Evolutionary conservation across 805 yeast species (phyloP).

Genomic region (Starmerella bacillaris): DNA sequence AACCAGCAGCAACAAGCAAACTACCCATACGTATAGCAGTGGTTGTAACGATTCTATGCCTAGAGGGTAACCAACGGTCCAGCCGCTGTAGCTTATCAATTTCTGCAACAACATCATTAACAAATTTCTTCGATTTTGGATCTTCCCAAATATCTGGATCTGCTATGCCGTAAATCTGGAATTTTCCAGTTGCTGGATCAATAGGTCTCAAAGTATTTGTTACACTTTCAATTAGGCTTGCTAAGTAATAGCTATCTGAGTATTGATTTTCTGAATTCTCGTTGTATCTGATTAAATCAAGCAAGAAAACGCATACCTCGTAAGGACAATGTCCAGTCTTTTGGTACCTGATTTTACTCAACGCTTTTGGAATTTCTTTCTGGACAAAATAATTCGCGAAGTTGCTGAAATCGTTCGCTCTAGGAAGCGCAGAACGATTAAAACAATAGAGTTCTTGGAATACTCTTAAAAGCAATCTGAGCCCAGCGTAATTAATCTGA

Average conservation of each 20-base stretch:
- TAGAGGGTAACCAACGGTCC: constrained; percentile 76
- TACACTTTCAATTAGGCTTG: constrained; percentile 38
- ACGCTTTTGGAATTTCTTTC: constrained; percentile 44
- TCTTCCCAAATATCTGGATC: constrained; percentile 12
- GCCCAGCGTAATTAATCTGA: constrained; percentile 50
- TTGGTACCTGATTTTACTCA: constrained; percentile 39
- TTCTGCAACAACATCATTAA: constrained; percentile 40
- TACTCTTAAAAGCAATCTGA: constrained; percentile 50
- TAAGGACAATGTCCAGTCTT: constrained; percentile 44
- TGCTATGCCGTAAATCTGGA: constrained; percentile 5
- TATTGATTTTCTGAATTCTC: constrained; percentile 68
- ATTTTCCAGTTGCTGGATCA: constrained; percentile 9
- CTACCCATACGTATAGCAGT: constrained; percentile 44
- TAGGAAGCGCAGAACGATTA: constrained; percentile 42
- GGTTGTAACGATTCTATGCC: constrained; percentile 36
- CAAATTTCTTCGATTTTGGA: constrained; percentile 19
- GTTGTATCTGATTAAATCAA: constrained; percentile 61
- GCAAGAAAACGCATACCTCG: constrained; percentile 41
- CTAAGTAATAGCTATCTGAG: constrained; percentile 52
- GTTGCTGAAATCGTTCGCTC: constrained; percentile 64
- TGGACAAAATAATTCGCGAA: constrained; percentile 52
- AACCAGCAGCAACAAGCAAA: constrained; percentile 37
- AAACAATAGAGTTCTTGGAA: constrained; percentile 60
- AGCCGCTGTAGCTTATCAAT: constrained; percentile 56
- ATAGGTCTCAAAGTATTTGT: constrained; percentile 25